Evolutionary conservation across 805 yeast genomes (phyloP).

Genomic region (Priceomyces medius): DNA sequence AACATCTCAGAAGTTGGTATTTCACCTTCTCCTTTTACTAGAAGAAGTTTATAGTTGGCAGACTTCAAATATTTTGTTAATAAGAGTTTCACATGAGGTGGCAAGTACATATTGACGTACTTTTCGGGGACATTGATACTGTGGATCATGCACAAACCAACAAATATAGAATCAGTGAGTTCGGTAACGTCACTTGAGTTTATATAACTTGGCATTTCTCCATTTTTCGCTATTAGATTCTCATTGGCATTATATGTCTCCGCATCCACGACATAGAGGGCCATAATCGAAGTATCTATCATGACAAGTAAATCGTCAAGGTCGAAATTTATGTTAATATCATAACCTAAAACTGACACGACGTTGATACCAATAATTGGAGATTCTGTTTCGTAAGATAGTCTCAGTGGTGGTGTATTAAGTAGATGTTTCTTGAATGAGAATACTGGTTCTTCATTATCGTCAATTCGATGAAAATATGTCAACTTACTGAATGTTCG

Average conservation of each 20-base stretch:
- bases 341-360: slow-evolving; percentile 24
- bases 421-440: slow-evolving; percentile 25
- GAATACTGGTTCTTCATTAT: slow-evolving; percentile 9
- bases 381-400: slow-evolving; percentile 23
- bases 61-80: too few relatives aligned
- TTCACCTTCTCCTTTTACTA: slow-evolving; percentile 65
- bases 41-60: slow-evolving; percentile 35
- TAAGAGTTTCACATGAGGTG: slow-evolving; percentile 25
- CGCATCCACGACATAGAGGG: slow-evolving; percentile 30
- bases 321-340: slow-evolving; percentile 16
- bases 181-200: slow-evolving; percentile 14
- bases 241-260: slow-evolving; percentile 19
- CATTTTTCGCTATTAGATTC: slow-evolving; percentile 17
- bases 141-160: slow-evolving; percentile 65
- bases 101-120: slow-evolving; percentile 57
- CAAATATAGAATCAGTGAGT: slow-evolving; percentile 24
- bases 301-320: slow-evolving; percentile 23
- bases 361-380: slow-evolving; percentile 23
- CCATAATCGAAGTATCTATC: slow-evolving; percentile 45
- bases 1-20: slow-evolving; percentile 59
- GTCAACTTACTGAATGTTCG: slow-evolving; percentile 51
- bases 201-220: slow-evolving; percentile 18
- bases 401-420: slow-evolving; percentile 21
- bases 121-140: slow-evolving; percentile 47
- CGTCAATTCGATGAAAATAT: slow-evolving; percentile 48